phyloP scores from a whole-genome alignment of 1,139 yeast species.

The Pichia sp. region DNA sequence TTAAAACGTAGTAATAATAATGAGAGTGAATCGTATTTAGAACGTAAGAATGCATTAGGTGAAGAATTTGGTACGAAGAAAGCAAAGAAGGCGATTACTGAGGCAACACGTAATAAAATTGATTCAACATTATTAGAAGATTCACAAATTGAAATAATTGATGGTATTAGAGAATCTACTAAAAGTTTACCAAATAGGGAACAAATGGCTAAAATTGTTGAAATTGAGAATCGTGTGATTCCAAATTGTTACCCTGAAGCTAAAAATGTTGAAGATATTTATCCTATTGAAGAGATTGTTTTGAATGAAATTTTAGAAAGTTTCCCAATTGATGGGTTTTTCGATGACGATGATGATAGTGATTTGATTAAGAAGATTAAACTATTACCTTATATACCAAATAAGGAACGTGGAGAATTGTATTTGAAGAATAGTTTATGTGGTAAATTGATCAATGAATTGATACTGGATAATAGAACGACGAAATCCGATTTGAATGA shows the following conservation, averaged over 20 bases:
- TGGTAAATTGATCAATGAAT: constrained; percentile 6
- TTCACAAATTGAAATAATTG: constrained; percentile 74
- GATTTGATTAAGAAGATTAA: constrained; percentile 27
- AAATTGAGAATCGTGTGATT: constrained; percentile 69
- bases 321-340: constrained; percentile 42
- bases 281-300: constrained; percentile 65
- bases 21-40: constrained; percentile 18
- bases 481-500: constrained; percentile 1
- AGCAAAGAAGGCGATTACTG: constrained; percentile 85
- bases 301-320: constrained; percentile 57
- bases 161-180: constrained; percentile 66
- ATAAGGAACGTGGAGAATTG: constrained; percentile 8
- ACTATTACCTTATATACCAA: constrained; percentile 53
- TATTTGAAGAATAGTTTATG: constrained; percentile 9
- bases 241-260: constrained; percentile 75
- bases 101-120: constrained; percentile 73
- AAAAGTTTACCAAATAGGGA: constrained; percentile 63
- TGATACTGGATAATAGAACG: too few relatives aligned
- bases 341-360: constrained; percentile 43
- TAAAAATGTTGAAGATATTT: constrained; percentile 71
- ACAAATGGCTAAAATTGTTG: constrained; percentile 45
- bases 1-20: constrained; percentile 11
- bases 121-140: constrained; percentile 62
- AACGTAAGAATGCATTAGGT: constrained; percentile 78
- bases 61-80: constrained; percentile 96